Percentiles rank a stretch among this genome's conserved stretches.
phyloP scores from a whole-genome alignment of 345 rosid genomes.

The Acer yangbiense region DNA sequence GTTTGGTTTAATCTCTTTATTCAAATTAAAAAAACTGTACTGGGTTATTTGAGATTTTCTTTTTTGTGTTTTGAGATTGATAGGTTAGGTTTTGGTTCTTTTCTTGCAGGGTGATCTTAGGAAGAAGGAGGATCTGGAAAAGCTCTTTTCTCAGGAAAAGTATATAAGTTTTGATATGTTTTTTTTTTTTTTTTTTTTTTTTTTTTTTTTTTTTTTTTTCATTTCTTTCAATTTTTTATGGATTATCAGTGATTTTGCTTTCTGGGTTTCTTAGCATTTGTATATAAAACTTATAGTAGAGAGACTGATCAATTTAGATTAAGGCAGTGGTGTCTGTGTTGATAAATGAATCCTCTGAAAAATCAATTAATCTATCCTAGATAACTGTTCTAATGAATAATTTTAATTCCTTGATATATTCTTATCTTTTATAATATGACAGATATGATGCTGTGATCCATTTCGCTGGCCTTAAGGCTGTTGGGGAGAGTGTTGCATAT shows the following conservation, averaged over 20 bases:
- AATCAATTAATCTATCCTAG: not conserved
- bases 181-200: not conserved
- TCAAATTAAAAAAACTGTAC: too few species aligned
- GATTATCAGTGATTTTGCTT: too few species aligned
- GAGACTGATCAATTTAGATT: too few species aligned
- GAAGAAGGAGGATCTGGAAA: conserved; percentile 79
- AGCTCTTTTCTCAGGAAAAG: conserved; percentile 70
- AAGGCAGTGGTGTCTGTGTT: not conserved
- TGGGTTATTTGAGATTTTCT: too few species aligned
- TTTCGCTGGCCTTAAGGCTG: conserved; percentile 95
- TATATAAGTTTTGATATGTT: conserved; percentile 24
- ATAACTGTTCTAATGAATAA: not conserved
- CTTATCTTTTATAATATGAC: conserved; percentile 13
- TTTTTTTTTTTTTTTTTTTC: not conserved
- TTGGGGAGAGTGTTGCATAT: conserved; percentile 76
- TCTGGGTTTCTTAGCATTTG: too few species aligned
- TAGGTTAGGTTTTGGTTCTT: not conserved
- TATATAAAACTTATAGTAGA: too few species aligned
- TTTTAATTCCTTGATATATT: not conserved
- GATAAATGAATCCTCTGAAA: not conserved
- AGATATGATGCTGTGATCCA: conserved; percentile 96
- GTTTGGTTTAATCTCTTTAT: not conserved
- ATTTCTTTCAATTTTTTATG: not conserved
- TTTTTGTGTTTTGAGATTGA: not conserved
- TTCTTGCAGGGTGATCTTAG: conserved; percentile 85